phyloP scores from a whole-genome alignment of 2,329 filamentous ascomycete genomes.

The Rasamsonia emersonii region DNA sequence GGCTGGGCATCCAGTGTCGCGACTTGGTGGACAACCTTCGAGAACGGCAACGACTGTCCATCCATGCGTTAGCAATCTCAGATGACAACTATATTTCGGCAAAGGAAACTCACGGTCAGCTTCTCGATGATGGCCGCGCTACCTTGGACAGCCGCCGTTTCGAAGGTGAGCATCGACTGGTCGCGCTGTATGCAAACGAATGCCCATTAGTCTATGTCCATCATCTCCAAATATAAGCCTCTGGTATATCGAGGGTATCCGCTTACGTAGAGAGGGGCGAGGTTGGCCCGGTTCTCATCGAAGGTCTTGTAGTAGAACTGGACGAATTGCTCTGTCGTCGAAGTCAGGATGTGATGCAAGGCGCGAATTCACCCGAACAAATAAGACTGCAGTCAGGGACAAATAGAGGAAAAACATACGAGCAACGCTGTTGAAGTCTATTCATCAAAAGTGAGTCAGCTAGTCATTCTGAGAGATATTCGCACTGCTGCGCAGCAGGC shows the following conservation, averaged over 20 bases:
- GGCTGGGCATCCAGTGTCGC: constrained; percentile 78
- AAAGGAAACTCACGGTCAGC: constrained; percentile 54
- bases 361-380: too few species aligned
- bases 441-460: constrained; percentile 1
- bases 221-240: constrained; percentile 3
- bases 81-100: too few species aligned
- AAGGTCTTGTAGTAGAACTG: constrained; percentile 86
- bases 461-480: too few species aligned
- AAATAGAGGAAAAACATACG: constrained; percentile 9
- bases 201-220: constrained; percentile 3
- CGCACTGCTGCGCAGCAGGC: too few species aligned
- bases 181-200: constrained; percentile 56
- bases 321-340: constrained; percentile 68
- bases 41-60: constrained; percentile 64
- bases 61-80: constrained; percentile 7
- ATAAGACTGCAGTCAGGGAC: too few species aligned
- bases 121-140: constrained; percentile 64
- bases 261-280: constrained; percentile 73
- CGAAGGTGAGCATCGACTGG: constrained; percentile 89
- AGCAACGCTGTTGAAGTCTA: constrained; percentile 7
- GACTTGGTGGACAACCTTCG: constrained; percentile 70
- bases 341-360: neutral
- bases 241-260: constrained; percentile 2
- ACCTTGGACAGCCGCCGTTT: constrained; percentile 61
- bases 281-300: constrained; percentile 58